These are phyloP conservation scores for Saccharomyces hybrid DNA, from an alignment of 1,139 yeast genomes.

Conservation along the genomic window DNA sequence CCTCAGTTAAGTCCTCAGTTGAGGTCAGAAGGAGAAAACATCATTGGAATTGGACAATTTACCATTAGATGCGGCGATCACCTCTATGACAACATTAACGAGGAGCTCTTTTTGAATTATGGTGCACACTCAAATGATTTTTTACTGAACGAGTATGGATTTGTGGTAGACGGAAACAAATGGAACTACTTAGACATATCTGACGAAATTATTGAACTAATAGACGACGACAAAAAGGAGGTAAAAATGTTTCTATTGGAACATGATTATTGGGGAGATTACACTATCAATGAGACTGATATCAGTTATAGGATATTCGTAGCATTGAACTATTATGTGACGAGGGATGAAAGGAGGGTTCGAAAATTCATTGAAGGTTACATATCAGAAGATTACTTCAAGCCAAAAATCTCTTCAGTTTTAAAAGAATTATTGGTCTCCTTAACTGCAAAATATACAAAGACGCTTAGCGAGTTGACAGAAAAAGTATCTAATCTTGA, in stretches of 20 bases:
- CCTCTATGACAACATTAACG: slow-evolving; percentile 35
- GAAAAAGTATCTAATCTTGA: slow-evolving; percentile 10
- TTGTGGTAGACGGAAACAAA: slow-evolving; percentile 45
- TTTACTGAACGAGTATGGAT: slow-evolving; percentile 81
- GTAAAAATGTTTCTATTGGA: slow-evolving; percentile 39
- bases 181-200: slow-evolving; percentile 72
- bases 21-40: slow-evolving; percentile 7
- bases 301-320: slow-evolving; percentile 70
- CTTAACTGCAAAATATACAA: slow-evolving; percentile 26
- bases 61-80: slow-evolving; percentile 20
- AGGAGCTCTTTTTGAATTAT: slow-evolving; percentile 66
- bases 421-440: slow-evolving; percentile 2
- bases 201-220: slow-evolving; percentile 32
- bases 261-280: slow-evolving; percentile 60
- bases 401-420: slow-evolving; percentile 8
- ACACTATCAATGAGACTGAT: slow-evolving; percentile 47
- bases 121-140: slow-evolving; percentile 86
- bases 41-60: slow-evolving; percentile 19
- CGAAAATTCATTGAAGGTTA: slow-evolving; percentile 25
- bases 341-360: slow-evolving; percentile 21
- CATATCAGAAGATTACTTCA: slow-evolving; percentile 26
- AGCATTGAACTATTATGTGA: slow-evolving; percentile 47
- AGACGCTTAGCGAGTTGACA: slow-evolving; percentile 10
- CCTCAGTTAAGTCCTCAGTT: slow-evolving; percentile 15
- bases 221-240: slow-evolving; percentile 35